These are phyloP conservation scores for Globisporangium polare DNA, from an alignment of 352 stramenopile species.

Conservation along the genomic window DNA sequence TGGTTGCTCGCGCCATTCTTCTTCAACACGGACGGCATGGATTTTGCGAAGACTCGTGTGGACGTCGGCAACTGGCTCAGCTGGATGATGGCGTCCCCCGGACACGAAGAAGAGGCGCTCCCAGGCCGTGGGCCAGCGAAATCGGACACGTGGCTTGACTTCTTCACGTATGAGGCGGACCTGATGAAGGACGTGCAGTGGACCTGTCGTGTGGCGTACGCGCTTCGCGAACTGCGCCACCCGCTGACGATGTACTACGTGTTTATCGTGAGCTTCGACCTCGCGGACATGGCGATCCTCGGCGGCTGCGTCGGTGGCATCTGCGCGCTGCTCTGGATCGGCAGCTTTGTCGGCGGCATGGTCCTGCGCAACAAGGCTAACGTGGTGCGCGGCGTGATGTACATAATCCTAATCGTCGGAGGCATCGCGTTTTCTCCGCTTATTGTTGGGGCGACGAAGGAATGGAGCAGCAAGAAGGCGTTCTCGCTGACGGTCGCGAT, in stretches of 20 bases:
- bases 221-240: slow-evolving; percentile 71
- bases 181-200: slow-evolving; percentile 61
- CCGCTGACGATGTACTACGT: slow-evolving; percentile 83
- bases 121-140: slow-evolving; percentile 28
- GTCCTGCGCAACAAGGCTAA: slow-evolving; percentile 61
- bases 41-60: slow-evolving; percentile 82
- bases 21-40: slow-evolving; percentile 85
- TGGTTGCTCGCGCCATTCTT: slow-evolving; percentile 84
- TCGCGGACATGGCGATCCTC: slow-evolving; percentile 62
- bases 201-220: slow-evolving; percentile 63
- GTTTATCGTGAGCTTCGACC: slow-evolving; percentile 68
- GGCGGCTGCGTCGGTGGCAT: slow-evolving; percentile 58
- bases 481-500: slow-evolving; percentile 63
- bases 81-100: slow-evolving; percentile 75
- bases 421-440: slow-evolving; percentile 53
- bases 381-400: slow-evolving; percentile 51
- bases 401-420: slow-evolving; percentile 66
- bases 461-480: slow-evolving; percentile 66
- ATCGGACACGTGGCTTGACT: slow-evolving; percentile 73
- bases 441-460: slow-evolving; percentile 50
- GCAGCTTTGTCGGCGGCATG: slow-evolving; percentile 44
- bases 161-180: slow-evolving; percentile 74
- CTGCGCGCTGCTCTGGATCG: slow-evolving; percentile 61
- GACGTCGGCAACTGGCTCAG: slow-evolving; percentile 79
- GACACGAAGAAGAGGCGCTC: slow-evolving; percentile 37